Conservation (phyloP, 768 basidiomycete genomes). For the Epithele typhae region DNA sequence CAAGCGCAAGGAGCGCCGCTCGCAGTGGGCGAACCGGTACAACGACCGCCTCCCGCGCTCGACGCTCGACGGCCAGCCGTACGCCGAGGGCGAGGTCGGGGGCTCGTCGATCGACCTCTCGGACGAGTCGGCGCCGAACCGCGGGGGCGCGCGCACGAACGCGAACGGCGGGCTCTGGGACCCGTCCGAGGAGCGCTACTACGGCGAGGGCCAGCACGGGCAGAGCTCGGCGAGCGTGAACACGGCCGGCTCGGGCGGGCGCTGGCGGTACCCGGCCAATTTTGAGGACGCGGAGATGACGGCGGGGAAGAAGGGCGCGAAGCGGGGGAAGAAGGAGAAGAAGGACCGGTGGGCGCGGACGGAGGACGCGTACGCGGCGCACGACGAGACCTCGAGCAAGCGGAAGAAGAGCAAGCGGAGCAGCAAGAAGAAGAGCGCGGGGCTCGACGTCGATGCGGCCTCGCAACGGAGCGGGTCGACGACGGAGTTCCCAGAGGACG, state of each 20-base stretch:
- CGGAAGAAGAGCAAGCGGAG: constrained; percentile 49
- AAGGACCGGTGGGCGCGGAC: constrained; percentile 87
- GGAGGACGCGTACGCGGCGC: constrained; percentile 67
- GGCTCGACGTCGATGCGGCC: constrained; percentile 32
- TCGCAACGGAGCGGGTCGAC: constrained; percentile 32
- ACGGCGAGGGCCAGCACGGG: constrained; percentile 47
- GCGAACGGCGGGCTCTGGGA: constrained; percentile 62
- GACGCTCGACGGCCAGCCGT: constrained; percentile 61
- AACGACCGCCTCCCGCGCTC: constrained; percentile 74
- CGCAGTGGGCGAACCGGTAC: constrained; percentile 85
- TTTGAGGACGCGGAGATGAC: constrained; percentile 56
- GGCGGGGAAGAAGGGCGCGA: constrained; percentile 35
- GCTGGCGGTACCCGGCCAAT: constrained; percentile 87
- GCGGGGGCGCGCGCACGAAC: constrained; percentile 14
- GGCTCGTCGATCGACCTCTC: constrained; percentile 23
- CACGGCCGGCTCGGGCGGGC: constrained; percentile 32
- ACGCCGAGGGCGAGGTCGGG: constrained; percentile 76
- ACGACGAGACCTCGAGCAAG: constrained; percentile 42
- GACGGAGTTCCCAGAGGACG: constrained; percentile 64
- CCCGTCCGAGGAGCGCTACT: constrained; percentile 73
- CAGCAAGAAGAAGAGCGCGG: constrained; percentile 42
- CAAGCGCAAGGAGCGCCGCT: constrained; percentile 72
- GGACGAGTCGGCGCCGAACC: constrained; percentile 21
- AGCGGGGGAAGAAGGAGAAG: constrained; percentile 57
- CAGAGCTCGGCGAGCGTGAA: constrained; percentile 29